Evolutionary conservation across 176 grass and related monocot species (phyloP).

Genomic region (Raddia guianensis): DNA sequence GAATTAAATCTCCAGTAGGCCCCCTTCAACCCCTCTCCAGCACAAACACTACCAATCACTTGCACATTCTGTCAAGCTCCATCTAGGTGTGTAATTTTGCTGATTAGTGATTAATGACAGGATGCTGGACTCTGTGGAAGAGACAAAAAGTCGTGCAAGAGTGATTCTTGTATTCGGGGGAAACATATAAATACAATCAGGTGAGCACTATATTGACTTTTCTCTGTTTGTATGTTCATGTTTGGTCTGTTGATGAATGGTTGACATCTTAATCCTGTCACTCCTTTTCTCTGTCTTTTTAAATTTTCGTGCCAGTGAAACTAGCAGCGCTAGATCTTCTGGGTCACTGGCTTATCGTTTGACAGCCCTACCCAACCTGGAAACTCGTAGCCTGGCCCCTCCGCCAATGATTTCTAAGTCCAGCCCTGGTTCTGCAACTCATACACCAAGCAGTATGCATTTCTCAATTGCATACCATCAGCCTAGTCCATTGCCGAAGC

Average conservation of each 20-base stretch:
- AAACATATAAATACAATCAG: slow-evolving; percentile 49
- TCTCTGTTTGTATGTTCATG: neutral
- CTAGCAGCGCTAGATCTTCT: slow-evolving; percentile 47
- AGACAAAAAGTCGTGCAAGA: slow-evolving; percentile 64
- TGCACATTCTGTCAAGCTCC: neutral
- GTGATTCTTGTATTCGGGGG: slow-evolving; percentile 43
- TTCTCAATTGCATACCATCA: slow-evolving; percentile 38
- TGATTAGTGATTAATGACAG: slow-evolving; percentile 46
- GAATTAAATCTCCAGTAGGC: slow-evolving; percentile 69
- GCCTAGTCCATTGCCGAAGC: slow-evolving; percentile 50
- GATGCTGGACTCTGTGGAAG: slow-evolving; percentile 47
- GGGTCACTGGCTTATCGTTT: slow-evolving; percentile 51
- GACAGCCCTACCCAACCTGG: slow-evolving; percentile 42
- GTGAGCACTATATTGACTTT: slow-evolving; percentile 42
- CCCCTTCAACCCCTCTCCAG: neutral
- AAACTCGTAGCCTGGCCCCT: slow-evolving; percentile 50
- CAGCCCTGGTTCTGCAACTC: slow-evolving; percentile 50
- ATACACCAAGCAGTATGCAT: slow-evolving; percentile 42
- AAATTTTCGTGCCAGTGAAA: slow-evolving; percentile 35
- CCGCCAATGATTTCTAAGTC: slow-evolving; percentile 38
- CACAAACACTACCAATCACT: neutral
- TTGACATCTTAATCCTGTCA: slow-evolving; percentile 9
- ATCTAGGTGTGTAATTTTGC: slow-evolving; percentile 24
- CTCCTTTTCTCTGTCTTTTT: slow-evolving; percentile 3
- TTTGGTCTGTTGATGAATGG: slow-evolving; percentile 29